phyloP scores from a whole-genome alignment of 495 filamentous ascomycete genomes.

The Tuber umbilicatum region DNA sequence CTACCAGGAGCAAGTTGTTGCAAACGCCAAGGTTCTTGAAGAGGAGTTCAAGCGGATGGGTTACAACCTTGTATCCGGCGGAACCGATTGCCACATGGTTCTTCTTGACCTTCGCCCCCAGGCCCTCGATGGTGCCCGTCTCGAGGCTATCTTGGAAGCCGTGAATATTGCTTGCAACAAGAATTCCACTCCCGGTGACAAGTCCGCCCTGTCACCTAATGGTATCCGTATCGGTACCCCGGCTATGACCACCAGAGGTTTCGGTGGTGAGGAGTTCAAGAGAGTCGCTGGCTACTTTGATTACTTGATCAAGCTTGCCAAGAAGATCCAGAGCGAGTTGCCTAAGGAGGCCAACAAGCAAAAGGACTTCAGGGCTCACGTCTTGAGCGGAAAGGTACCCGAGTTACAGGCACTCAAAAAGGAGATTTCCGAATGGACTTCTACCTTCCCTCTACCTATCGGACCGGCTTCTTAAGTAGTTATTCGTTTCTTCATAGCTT shows the following conservation, averaged over 20 bases:
- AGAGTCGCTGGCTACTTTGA: constrained; percentile 85
- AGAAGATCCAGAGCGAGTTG: constrained; percentile 70
- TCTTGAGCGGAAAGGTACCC: constrained; percentile 64
- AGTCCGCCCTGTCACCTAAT: constrained; percentile 87
- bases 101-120: constrained; percentile 80
- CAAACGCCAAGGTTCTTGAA: constrained; percentile 87
- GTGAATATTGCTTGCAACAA: constrained; percentile 99
- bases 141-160: constrained; percentile 93
- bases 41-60: constrained; percentile 70
- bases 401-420: constrained; percentile 76
- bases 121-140: constrained; percentile 82
- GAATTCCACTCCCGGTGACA: constrained; percentile 96
- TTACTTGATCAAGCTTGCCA: constrained; percentile 70
- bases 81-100: constrained; percentile 98
- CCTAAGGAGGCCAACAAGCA: constrained; percentile 98
- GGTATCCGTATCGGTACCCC: constrained; percentile 95
- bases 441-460: constrained; percentile 87
- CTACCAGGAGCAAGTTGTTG: constrained; percentile 88
- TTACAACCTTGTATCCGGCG: constrained; percentile 89
- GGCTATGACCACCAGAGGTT: constrained; percentile 92
- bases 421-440: constrained; percentile 84
- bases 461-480: constrained; percentile 36
- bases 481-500: constrained; percentile 22
- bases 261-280: constrained; percentile 90
- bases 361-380: constrained; percentile 97